Evolutionary conservation across 1,284 basidiomycete genomes (phyloP), one percentile per base, ranked within the genome.

Genomic region (Melampsora americana): DNA sequence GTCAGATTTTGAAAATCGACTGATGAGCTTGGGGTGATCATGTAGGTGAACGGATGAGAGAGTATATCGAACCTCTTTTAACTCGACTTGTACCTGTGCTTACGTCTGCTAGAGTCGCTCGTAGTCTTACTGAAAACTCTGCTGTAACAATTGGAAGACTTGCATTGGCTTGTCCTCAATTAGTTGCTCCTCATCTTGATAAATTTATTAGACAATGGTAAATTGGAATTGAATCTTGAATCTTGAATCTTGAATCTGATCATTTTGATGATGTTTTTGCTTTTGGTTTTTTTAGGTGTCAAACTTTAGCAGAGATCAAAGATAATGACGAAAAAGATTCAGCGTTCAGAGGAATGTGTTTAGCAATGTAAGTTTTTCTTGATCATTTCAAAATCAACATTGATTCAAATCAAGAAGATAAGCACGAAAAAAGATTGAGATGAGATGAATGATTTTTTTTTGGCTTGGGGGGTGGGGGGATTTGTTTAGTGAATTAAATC

Each of bases 271-370:
- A 9, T 28, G 67, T 39, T 44, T 42, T 68, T 26, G 18, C 9
- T 20, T 32, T 23, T 39, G 20, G 35, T 30, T 28, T 26, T 1
- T 2, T 50, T 66, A 82, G 82, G 82, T 98, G 95, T 84, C 91
- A 93, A 80, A 94, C 95, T 9, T 85, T 99, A 76, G 95, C 95
- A 84, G 96, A 99, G 83, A 99, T 99, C 83, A 91, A 96, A 80
- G 96, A 99, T 83, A 99, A 99, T 82, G 95, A 99, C 80, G 96
- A 99, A 85, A 99, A 99, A 85, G 96, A 98, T 82, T 96, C 93
- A n/a, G 96, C 96, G 5, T 99, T 99, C 88, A 87, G 94, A 77
- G 96, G 96, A 1, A 88, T 99, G 80, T 99, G 96, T 84, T 93
- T 93, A 72, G 90, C 98, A 78, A 93, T 99, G 79, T 92, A 95